These are phyloP conservation scores for Bimuria novae-zelandiae DNA, from an alignment of 2,329 filamentous ascomycete genomes.

Conservation along the genomic window DNA sequence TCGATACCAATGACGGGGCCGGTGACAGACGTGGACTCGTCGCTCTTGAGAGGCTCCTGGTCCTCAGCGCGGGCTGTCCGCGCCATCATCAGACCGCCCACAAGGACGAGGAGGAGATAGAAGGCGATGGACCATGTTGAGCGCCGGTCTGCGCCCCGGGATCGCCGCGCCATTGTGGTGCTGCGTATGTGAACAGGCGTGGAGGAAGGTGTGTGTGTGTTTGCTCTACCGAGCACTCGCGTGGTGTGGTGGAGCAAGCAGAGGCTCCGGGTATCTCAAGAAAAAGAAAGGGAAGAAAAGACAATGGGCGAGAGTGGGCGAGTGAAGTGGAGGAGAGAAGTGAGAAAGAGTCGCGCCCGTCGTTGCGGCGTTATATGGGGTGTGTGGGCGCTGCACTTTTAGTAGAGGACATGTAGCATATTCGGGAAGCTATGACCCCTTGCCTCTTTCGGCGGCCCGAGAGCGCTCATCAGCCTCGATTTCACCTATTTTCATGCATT, in stretches of 20 bases:
- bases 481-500: slow-evolving; percentile 31
- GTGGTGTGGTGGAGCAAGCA: slow-evolving; percentile 24
- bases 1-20: slow-evolving; percentile 45
- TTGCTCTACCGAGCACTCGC: slow-evolving; percentile 28
- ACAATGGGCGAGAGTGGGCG: slow-evolving; percentile 21
- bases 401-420: slow-evolving; percentile 35
- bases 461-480: slow-evolving; percentile 36
- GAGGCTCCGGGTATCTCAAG: slow-evolving; percentile 38
- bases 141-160: slow-evolving; percentile 69
- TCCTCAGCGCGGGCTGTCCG: slow-evolving; percentile 74
- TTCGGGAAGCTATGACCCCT: slow-evolving; percentile 19
- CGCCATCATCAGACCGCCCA: slow-evolving; percentile 81
- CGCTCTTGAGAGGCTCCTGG: slow-evolving; percentile 66
- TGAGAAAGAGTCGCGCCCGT: slow-evolving; percentile 20
- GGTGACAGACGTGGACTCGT: slow-evolving; percentile 60
- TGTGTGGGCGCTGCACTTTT: slow-evolving; percentile 26
- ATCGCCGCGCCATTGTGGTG: slow-evolving; percentile 62
- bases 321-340: slow-evolving; percentile 21
- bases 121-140: slow-evolving; percentile 87
- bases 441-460: slow-evolving; percentile 21
- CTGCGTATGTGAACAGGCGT: slow-evolving; percentile 22
- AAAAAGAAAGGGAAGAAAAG: slow-evolving; percentile 26
- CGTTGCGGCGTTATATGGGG: slow-evolving; percentile 37
- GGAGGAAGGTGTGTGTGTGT: slow-evolving; percentile 23
- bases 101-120: slow-evolving; percentile 89